A percentile compares a stretch with the other conserved stretches of the same genome.
Evolutionary conservation across 2,329 filamentous ascomycete species (phyloP).

Genomic region (Hypoxylon sp.): DNA sequence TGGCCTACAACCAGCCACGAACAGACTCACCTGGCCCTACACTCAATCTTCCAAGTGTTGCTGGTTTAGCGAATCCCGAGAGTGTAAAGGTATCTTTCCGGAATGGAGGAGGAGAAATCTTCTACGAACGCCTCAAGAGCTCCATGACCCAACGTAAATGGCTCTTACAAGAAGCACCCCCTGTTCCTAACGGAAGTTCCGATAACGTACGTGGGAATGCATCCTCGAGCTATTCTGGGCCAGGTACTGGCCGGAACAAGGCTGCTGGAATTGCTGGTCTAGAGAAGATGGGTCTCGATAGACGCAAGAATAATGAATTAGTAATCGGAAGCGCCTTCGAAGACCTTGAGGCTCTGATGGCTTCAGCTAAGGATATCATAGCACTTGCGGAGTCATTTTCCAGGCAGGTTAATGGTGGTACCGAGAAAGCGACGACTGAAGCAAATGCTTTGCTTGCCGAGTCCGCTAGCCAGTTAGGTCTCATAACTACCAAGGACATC

Average conservation of each 20-base stretch:
- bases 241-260: slow-evolving; percentile 55
- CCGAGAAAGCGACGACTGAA: slow-evolving; percentile 70
- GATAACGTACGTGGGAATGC: slow-evolving; percentile 50
- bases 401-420: slow-evolving; percentile 65
- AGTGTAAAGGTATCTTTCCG: slow-evolving; percentile 93
- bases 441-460: slow-evolving; percentile 80
- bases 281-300: slow-evolving; percentile 83
- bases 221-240: slow-evolving; percentile 38
- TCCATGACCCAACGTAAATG: slow-evolving; percentile 94
- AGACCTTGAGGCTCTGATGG: slow-evolving; percentile 95
- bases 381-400: slow-evolving; percentile 90
- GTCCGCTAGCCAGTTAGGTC: slow-evolving; percentile 82
- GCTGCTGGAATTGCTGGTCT: slow-evolving; percentile 90
- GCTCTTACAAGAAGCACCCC: slow-evolving; percentile 89
- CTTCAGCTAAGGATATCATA: slow-evolving; percentile 94
- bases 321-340: slow-evolving; percentile 95
- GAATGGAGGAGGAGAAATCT: slow-evolving; percentile 85
- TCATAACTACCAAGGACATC: slow-evolving; percentile 96
- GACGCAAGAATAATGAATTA: slow-evolving; percentile 90
- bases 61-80: slow-evolving; percentile 67
- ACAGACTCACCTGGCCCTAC: slow-evolving; percentile 82
- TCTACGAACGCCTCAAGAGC: slow-evolving; percentile 86
- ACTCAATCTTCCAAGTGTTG: slow-evolving; percentile 54
- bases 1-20: slow-evolving; percentile 56
- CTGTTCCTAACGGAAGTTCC: slow-evolving; percentile 68